Conservation (phyloP, 2,329 filamentous ascomycete species). For the Hysterium pulicare region DNA sequence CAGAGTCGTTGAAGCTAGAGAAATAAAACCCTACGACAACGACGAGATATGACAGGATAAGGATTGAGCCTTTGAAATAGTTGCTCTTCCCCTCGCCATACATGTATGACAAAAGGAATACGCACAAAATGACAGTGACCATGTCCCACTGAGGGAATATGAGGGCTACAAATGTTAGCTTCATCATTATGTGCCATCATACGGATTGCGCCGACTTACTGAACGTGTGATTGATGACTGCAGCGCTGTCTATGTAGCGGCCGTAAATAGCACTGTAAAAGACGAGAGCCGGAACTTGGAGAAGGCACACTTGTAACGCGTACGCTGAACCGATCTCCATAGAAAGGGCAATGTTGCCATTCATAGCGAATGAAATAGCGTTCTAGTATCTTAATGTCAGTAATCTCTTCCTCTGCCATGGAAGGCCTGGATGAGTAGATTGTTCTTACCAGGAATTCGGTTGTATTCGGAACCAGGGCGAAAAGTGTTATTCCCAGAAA, state of each 20-base stretch:
- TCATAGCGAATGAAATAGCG: conserved; percentile 99
- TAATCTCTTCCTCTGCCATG: no score
- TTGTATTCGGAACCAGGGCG: conserved; percentile 95
- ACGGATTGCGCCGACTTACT: conserved; percentile 39
- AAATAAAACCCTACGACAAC: conserved; percentile 91
- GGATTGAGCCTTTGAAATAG: conserved; percentile 97
- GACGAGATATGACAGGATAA: conserved; percentile 89
- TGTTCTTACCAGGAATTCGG: conserved; percentile 79
- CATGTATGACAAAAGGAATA: conserved; percentile 95
- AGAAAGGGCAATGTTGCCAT: conserved; percentile 94
- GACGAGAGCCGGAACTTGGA: conserved; percentile 91
- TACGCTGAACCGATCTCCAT: conserved; percentile 99
- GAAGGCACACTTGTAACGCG: conserved; percentile 88
- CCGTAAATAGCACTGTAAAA: conserved; percentile 80
- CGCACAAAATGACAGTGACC: conserved; percentile 92
- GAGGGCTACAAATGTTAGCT: conserved; percentile 52
- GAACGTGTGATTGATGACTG: conserved; percentile 65
- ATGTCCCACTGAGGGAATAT: conserved; percentile 99
- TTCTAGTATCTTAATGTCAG: conserved; percentile 56
- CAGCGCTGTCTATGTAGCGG: conserved; percentile 50
- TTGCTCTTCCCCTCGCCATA: conserved; percentile 99
- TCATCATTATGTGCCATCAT: not conserved
- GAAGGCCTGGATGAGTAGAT: not conserved
- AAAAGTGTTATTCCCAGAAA: conserved; percentile 96
- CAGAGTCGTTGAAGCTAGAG: conserved; percentile 60